These are phyloP conservation scores for Plasmodium fragile DNA, from an alignment of 169 alveolate species.

Conservation along the genomic window DNA sequence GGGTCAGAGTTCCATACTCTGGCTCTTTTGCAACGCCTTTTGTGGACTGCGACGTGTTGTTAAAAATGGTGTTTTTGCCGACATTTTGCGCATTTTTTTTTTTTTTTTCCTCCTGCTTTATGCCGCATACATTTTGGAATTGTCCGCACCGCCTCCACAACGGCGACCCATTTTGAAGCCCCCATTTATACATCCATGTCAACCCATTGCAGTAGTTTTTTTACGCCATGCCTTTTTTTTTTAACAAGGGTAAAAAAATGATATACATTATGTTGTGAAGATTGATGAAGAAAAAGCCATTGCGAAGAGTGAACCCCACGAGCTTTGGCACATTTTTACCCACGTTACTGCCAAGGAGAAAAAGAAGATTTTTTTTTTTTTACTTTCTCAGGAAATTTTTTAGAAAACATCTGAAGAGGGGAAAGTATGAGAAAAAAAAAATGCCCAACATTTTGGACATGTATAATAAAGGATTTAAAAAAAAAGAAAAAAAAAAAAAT, in stretches of 20 bases:
- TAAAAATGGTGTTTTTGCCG: background rate
- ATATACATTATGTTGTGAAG: background rate
- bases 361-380: background rate
- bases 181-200: background rate
- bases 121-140: background rate
- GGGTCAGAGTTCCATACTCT: background rate
- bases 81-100: background rate
- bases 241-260: background rate
- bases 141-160: background rate
- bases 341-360: background rate
- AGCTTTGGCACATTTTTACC: background rate
- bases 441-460: background rate
- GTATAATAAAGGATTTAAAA: background rate
- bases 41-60: background rate
- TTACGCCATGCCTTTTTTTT: background rate
- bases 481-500: background rate
- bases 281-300: background rate
- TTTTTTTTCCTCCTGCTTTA: background rate
- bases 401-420: background rate
- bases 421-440: background rate
- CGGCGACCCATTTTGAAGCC: background rate
- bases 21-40: background rate
- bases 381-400: background rate
- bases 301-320: background rate
- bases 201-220: background rate